A percentile compares a stretch with the other conserved stretches of the same genome.
Conservation (phyloP, 1,284 basidiomycete species). For the Fomitopsis palustris region DNA sequence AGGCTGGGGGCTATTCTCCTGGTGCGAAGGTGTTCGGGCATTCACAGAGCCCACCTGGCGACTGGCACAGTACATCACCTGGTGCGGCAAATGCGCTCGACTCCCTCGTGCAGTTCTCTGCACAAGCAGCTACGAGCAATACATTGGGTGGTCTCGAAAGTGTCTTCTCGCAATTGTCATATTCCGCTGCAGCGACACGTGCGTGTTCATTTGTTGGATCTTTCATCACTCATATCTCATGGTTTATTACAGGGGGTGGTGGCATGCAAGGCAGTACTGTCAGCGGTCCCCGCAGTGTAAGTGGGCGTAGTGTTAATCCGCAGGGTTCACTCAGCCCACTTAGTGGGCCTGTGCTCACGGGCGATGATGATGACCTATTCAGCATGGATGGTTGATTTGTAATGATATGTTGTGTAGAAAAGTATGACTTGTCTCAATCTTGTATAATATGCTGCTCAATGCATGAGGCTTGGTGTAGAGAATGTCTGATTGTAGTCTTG, state of each 20-base stretch:
- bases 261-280: constrained; percentile 18
- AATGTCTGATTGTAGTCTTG: no score
- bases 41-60: constrained; percentile 22
- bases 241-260: constrained; percentile 8
- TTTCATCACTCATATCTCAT: background rate
- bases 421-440: background rate
- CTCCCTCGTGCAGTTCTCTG: constrained; percentile 13
- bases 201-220: constrained; percentile 11
- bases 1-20: constrained; percentile 23
- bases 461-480: no score
- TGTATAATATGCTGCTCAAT: constrained; percentile 2
- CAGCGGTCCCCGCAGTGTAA: constrained; percentile 34
- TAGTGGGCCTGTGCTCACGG: constrained; percentile 52
- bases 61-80: constrained; percentile 31
- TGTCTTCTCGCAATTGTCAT: constrained; percentile 30
- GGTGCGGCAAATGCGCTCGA: constrained; percentile 26
- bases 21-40: constrained; percentile 25
- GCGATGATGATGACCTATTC: constrained; percentile 65
- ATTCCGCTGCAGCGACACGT: constrained; percentile 29
- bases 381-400: constrained; percentile 51
- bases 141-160: constrained; percentile 24
- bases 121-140: constrained; percentile 1
- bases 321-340: constrained; percentile 48
- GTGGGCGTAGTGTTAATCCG: constrained; percentile 35
- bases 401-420: background rate